Evolutionary conservation across 2,329 filamentous ascomycete genomes (phyloP).

Genomic region (Emericellopsis atlantica): DNA sequence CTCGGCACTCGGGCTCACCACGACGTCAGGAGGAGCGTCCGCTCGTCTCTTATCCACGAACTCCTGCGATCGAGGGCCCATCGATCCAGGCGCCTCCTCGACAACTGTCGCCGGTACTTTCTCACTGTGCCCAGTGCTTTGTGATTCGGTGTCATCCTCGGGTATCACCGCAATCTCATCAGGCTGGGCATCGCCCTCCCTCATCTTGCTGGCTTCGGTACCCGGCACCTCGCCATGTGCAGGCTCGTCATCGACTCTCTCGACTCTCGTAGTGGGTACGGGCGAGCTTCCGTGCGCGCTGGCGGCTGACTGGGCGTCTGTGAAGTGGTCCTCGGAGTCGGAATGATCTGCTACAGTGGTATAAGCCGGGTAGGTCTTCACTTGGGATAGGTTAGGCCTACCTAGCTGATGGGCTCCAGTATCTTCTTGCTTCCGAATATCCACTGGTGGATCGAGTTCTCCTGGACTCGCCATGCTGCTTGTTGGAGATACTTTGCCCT

Average conservation of each 20-base stretch:
- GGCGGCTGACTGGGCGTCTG: slow-evolving; percentile 46
- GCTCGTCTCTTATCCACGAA: slow-evolving; percentile 31
- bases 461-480: slow-evolving; percentile 14
- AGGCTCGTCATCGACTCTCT: slow-evolving; percentile 39
- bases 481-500: not conserved
- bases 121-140: slow-evolving; percentile 8
- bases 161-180: slow-evolving; percentile 44
- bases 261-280: slow-evolving; percentile 45
- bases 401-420: slow-evolving; percentile 49
- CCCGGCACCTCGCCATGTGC: slow-evolving; percentile 48
- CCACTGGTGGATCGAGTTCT: slow-evolving; percentile 17
- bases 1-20: slow-evolving; percentile 31
- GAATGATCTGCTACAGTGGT: slow-evolving; percentile 31
- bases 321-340: slow-evolving; percentile 59
- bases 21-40: slow-evolving; percentile 40
- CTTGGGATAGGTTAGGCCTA: slow-evolving; percentile 12
- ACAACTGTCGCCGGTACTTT: slow-evolving; percentile 37
- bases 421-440: slow-evolving; percentile 26
- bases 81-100: slow-evolving; percentile 34
- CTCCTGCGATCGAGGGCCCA: slow-evolving; percentile 28
- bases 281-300: slow-evolving; percentile 32
- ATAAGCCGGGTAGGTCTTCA: slow-evolving; percentile 11
- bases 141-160: slow-evolving; percentile 9
- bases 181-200: slow-evolving; percentile 43
- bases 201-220: slow-evolving; percentile 42